Percentiles rank a stretch among this genome's conserved stretches.
These are phyloP conservation scores for Aspergillus melleus DNA, from an alignment of 2,329 filamentous ascomycete species.

Conservation along the genomic window DNA sequence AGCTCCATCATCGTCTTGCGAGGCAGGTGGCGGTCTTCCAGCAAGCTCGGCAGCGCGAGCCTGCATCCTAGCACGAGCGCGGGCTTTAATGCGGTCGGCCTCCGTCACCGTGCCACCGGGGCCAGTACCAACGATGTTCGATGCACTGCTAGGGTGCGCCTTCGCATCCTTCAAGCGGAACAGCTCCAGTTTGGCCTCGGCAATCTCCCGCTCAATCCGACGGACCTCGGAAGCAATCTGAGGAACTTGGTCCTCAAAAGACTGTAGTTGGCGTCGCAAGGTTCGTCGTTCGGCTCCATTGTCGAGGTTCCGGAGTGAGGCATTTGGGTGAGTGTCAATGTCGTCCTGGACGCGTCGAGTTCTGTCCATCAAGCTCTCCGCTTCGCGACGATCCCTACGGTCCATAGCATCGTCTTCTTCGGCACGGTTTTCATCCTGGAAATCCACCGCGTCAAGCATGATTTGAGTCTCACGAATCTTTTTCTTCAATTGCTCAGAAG, in stretches of 20 bases:
- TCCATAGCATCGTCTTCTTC: slow-evolving; percentile 94
- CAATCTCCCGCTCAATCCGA: slow-evolving; percentile 86
- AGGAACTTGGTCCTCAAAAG: slow-evolving; percentile 83
- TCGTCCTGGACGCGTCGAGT: slow-evolving; percentile 92
- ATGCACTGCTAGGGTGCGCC: slow-evolving; percentile 77
- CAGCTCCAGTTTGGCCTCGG: slow-evolving; percentile 85
- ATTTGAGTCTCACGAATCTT: slow-evolving; percentile 93
- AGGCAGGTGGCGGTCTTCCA: slow-evolving; percentile 73
- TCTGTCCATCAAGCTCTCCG: slow-evolving; percentile 89
- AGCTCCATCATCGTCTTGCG: slow-evolving; percentile 69
- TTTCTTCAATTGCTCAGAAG: slow-evolving; percentile 84
- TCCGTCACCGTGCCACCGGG: slow-evolving; percentile 89
- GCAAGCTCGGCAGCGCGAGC: slow-evolving; percentile 90
- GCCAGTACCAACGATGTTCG: slow-evolving; percentile 85
- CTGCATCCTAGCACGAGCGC: slow-evolving; percentile 98
- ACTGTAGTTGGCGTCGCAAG: slow-evolving; percentile 85
- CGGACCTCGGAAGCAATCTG: slow-evolving; percentile 90
- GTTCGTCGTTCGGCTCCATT: slow-evolving; percentile 84
- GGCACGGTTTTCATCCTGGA: slow-evolving; percentile 82
- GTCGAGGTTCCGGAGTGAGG: slow-evolving; percentile 67
- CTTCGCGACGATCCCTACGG: slow-evolving; percentile 83
- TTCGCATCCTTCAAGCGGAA: slow-evolving; percentile 95
- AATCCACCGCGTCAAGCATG: slow-evolving; percentile 92
- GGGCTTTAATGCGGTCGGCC: slow-evolving; percentile 88
- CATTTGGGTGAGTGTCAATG: slow-evolving; percentile 86